phyloP scores from a whole-genome alignment of 257 asterid genomes.

The Solanum sparsipilum region DNA sequence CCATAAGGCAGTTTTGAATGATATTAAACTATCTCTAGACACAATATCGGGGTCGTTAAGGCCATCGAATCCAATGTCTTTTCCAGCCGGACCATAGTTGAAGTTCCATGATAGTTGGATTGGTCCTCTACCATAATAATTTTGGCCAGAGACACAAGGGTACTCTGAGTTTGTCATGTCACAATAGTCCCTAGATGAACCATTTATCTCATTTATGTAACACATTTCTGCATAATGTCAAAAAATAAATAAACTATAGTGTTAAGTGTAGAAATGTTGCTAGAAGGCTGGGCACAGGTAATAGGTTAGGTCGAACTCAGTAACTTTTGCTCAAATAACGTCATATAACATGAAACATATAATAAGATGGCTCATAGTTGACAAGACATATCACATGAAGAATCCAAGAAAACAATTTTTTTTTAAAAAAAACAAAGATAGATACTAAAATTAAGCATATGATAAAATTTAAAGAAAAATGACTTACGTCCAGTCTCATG shows the following conservation, averaged over 20 bases:
- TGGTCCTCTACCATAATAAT: slow-evolving; percentile 26
- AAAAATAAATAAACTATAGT: background rate
- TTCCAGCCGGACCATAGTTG: slow-evolving; percentile 23
- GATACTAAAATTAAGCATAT: background rate
- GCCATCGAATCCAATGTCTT: slow-evolving; percentile 19
- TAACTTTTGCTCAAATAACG: background rate
- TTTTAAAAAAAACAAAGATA: no score
- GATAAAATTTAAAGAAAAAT: background rate
- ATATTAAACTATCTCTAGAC: background rate
- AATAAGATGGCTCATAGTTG: background rate
- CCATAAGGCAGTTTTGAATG: slow-evolving; percentile 24
- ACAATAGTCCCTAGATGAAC: slow-evolving; percentile 9
- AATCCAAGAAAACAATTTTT: background rate
- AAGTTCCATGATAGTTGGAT: slow-evolving; percentile 25
- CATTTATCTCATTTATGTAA: slow-evolving; percentile 10
- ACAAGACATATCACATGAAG: background rate
- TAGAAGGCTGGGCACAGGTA: no score
- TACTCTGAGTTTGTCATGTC: slow-evolving; percentile 4
- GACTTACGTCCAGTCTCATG: slow-evolving; percentile 50
- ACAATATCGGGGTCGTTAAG: slow-evolving; percentile 18
- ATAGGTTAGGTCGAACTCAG: background rate
- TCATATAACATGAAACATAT: background rate
- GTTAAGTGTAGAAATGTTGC: no score
- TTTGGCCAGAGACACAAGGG: slow-evolving; percentile 9
- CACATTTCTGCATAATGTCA: slow-evolving; percentile 11